phyloP scores from a whole-genome alignment of 2,329 filamentous ascomycete species.

The Cytospora piceicola region DNA sequence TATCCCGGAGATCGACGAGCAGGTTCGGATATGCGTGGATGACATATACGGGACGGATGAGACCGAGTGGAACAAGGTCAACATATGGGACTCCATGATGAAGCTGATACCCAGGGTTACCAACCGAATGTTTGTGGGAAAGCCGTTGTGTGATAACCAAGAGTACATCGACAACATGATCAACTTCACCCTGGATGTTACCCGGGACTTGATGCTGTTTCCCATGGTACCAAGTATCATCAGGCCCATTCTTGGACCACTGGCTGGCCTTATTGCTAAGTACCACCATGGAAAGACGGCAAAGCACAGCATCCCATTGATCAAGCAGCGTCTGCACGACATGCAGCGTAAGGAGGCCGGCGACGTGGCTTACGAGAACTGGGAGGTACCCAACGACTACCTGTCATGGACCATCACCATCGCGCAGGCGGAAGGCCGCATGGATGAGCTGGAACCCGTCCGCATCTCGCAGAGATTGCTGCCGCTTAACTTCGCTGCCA shows the following conservation, averaged over 20 bases:
- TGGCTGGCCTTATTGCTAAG: constrained; percentile 51
- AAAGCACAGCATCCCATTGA: constrained; percentile 49
- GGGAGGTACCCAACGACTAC: constrained; percentile 57
- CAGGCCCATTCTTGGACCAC: constrained; percentile 52
- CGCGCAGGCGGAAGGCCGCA: constrained; percentile 49
- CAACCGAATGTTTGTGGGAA: constrained; percentile 49
- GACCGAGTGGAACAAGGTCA: constrained; percentile 44
- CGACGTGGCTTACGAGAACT: constrained; percentile 46
- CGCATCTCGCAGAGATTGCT: constrained; percentile 56
- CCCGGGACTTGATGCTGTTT: constrained; percentile 51
- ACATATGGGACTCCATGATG: constrained; percentile 51
- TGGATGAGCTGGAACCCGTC: constrained; percentile 49
- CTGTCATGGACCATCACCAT: constrained; percentile 61
- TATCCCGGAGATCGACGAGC: constrained; percentile 47
- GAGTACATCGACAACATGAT: constrained; percentile 52
- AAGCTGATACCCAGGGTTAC: constrained; percentile 48
- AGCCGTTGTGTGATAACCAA: constrained; percentile 45
- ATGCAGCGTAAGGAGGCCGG: constrained; percentile 47
- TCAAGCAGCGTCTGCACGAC: constrained; percentile 52
- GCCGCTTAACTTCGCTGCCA: constrained; percentile 61
- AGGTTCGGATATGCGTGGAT: constrained; percentile 44
- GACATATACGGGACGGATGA: constrained; percentile 40
- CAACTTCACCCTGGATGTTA: constrained; percentile 53
- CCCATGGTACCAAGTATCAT: constrained; percentile 51
- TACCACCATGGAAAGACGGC: constrained; percentile 51